phyloP scores from a whole-genome alignment of 2,329 filamentous ascomycete species.

The Penicillium polonicum region DNA sequence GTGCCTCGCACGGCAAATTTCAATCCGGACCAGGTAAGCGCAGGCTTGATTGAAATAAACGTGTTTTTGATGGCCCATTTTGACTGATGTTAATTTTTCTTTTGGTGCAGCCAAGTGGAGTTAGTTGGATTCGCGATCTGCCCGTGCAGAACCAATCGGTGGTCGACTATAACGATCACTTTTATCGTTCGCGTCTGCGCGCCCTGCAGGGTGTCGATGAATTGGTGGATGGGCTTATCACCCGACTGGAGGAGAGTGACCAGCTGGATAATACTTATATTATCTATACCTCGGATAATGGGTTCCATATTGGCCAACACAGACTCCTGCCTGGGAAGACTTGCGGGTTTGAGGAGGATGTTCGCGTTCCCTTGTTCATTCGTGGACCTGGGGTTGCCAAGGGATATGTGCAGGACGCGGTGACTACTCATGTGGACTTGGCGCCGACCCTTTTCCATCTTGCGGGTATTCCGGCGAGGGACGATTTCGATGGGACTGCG shows the following conservation, averaged over 20 bases:
- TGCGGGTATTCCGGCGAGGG: slow-evolving; percentile 41
- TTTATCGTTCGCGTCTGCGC: slow-evolving; percentile 51
- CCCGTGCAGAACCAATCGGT: slow-evolving; percentile 47
- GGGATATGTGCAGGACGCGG: slow-evolving; percentile 44
- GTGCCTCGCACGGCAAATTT: slow-evolving; percentile 65
- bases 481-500: slow-evolving; percentile 58
- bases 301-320: slow-evolving; percentile 61
- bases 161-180: slow-evolving; percentile 54
- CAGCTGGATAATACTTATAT: slow-evolving; percentile 58
- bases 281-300: slow-evolving; percentile 61
- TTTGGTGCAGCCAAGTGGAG: slow-evolving; percentile 39
- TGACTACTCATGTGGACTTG: slow-evolving; percentile 64
- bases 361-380: slow-evolving; percentile 60
- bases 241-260: slow-evolving; percentile 41
- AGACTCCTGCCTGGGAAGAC: slow-evolving; percentile 59
- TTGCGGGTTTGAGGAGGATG: slow-evolving; percentile 60
- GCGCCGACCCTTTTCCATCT: slow-evolving; percentile 59
- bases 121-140: slow-evolving; percentile 48
- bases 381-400: slow-evolving; percentile 56
- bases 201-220: slow-evolving; percentile 57
- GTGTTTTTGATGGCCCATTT: neutral
- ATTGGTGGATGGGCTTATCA: slow-evolving; percentile 49
- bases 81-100: neutral
- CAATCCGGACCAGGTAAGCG: slow-evolving; percentile 59
- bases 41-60: neutral